Evolutionary conservation across 1,139 yeast genomes (phyloP), one percentile per base, ranked within the genome.

Genomic region (Hemisphaericaspora subhashii): DNA sequence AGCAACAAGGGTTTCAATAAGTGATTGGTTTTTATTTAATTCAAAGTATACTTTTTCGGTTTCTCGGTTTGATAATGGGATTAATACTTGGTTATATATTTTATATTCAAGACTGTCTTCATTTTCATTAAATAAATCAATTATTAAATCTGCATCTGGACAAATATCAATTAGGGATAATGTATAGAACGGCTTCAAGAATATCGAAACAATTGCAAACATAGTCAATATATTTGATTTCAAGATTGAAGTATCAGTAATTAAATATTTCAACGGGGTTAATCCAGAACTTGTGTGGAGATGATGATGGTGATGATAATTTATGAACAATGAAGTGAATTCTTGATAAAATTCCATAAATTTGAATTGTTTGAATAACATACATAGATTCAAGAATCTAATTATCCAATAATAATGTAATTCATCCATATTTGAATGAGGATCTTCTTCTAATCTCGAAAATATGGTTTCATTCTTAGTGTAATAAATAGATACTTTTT

Each of bases 111-210:
- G 37, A n/a, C 37, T 31, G 9, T 30, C 33, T 11, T 54, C 57
- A 18, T 49, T 42, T 5, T 46, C 44, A 13, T 50, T 51, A 35
- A 48, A 51, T 26, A 54, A 41, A 39, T 59, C 61, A 12, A 58
- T 42, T 1, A 60, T 31, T 1, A 39, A 29, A 33, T 58, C 61
- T n/a, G n/a, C n/a, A 22, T 47, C 44, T 12, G 47, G 43, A 20
- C 53, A 55, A 6, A 50, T 38, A 18, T 53, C 54, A 10, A 51
- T 38, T 24, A 62, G 51, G 1, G 58, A 45, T 31, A 66, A 48
- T n/a, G 53, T 53, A 32, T 53, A 57, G 45, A 64, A 64, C 4
- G 72, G 66, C 37, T 57, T 54, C 11, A 58, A 39, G 11, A 63
- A 56, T 1, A 66, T 46, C 21, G 56, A 44, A 3, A 58, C 58